Conservation (phyloP, 192 early-diverging fungal species). For the Coemansia sp. region DNA sequence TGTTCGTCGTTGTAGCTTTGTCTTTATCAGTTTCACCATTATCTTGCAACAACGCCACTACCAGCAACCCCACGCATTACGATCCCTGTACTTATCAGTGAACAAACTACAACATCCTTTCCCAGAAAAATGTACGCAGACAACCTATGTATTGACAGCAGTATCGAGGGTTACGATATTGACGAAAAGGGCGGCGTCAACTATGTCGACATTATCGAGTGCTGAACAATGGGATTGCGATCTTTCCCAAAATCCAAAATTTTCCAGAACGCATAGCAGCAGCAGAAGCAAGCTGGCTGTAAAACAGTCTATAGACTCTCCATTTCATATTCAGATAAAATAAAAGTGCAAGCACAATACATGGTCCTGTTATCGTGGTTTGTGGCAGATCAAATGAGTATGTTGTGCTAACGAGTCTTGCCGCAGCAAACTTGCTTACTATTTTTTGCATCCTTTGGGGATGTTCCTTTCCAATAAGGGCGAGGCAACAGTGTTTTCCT, state of each 20-base stretch:
- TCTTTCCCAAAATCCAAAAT: background rate
- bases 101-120: no score
- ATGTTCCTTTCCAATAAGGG: background rate
- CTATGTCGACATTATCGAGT: constrained; percentile 18
- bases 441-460: no score
- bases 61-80: background rate
- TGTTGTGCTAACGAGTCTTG: no score
- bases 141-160: constrained; percentile 15
- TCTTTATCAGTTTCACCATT: background rate
- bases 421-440: constrained; percentile 2
- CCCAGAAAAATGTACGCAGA: constrained; percentile 5
- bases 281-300: no score
- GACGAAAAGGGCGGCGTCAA: constrained; percentile 24
- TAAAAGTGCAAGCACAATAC: no score
- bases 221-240: no score
- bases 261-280: background rate
- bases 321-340: no score
- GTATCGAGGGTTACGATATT: constrained; percentile 14
- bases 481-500: no score
- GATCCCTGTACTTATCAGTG: no score
- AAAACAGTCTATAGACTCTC: no score
- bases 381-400: no score
- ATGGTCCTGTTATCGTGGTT: background rate
- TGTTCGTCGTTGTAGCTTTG: background rate
- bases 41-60: background rate